These are phyloP conservation scores for Lithocarpus polystachyus DNA, from an alignment of 306 rosid genomes.

Conservation along the genomic window DNA sequence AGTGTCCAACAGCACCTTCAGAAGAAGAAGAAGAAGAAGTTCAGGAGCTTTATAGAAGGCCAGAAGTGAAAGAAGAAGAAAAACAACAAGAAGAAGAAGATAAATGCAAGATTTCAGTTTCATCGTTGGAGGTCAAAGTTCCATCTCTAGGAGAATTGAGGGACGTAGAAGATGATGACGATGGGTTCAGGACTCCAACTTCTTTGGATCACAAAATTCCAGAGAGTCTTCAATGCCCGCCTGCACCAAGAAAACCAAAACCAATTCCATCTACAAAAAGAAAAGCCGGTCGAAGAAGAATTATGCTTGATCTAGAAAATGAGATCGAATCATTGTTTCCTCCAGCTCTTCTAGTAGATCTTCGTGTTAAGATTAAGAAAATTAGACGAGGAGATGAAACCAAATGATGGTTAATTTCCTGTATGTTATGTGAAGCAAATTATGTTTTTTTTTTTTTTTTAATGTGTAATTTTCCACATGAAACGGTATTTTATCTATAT, in stretches of 20 bases:
- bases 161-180: slow-evolving; percentile 13
- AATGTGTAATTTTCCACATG: background rate
- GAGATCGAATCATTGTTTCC: slow-evolving; percentile 56
- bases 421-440: slow-evolving; percentile 8
- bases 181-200: slow-evolving; percentile 74
- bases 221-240: slow-evolving; percentile 42
- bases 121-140: slow-evolving; percentile 31
- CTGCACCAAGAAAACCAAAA: slow-evolving; percentile 73
- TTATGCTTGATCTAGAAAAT: slow-evolving; percentile 31
- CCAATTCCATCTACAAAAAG: slow-evolving; percentile 35
- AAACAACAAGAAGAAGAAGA: slow-evolving; percentile 15
- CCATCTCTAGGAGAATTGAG: slow-evolving; percentile 15
- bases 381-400: slow-evolving; percentile 21
- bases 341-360: slow-evolving; percentile 29
- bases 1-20: slow-evolving; percentile 1
- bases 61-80: background rate
- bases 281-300: slow-evolving; percentile 17
- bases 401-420: background rate
- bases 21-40: background rate
- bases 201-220: slow-evolving; percentile 44
- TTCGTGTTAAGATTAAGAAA: slow-evolving; percentile 46
- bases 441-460: background rate
- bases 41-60: background rate
- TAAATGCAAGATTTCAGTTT: slow-evolving; percentile 17
- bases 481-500: background rate